These are phyloP conservation scores for Aureobasidium sp. DNA, from an alignment of 2,329 filamentous ascomycete genomes.

Conservation along the genomic window DNA sequence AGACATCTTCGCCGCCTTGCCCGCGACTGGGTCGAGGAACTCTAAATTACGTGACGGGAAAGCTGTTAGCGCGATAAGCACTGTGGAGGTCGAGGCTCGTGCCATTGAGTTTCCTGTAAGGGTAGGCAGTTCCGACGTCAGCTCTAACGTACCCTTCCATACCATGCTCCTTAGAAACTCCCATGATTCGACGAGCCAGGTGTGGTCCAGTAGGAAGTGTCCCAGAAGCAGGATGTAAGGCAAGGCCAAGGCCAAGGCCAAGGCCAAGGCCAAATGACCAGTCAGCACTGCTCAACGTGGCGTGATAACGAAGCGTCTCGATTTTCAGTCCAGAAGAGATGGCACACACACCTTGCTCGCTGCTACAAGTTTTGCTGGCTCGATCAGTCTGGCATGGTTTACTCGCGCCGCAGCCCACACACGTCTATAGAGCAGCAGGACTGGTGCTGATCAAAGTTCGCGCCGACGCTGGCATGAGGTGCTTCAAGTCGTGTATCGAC, in stretches of 20 bases:
- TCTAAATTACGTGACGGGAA: constrained; percentile 14
- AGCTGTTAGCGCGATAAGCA: constrained; percentile 11
- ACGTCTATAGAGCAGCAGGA: not conserved
- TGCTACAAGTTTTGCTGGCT: not conserved
- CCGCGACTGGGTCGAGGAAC: constrained; percentile 8
- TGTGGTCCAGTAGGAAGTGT: not conserved
- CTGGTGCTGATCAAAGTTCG: not conserved
- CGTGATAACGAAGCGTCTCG: not conserved
- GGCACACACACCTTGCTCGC: not conserved
- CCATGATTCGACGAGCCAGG: not conserved
- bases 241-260: not conserved
- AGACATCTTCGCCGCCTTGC: not conserved
- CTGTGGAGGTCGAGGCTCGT: constrained; percentile 1
- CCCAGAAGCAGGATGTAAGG: not conserved
- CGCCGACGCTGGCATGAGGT: not conserved
- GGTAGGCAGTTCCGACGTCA: constrained; percentile 10
- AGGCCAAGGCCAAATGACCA: not conserved
- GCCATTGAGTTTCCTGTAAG: not conserved
- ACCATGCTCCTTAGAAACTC: not conserved
- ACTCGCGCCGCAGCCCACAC: not conserved
- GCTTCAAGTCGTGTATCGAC: not conserved
- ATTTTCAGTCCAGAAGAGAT: not conserved
- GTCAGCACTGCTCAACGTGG: not conserved
- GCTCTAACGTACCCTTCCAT: not conserved
- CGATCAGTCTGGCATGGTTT: not conserved